These are phyloP conservation scores for Flaveria floridana DNA, from an alignment of 140 eudicot species.

Conservation along the genomic window DNA sequence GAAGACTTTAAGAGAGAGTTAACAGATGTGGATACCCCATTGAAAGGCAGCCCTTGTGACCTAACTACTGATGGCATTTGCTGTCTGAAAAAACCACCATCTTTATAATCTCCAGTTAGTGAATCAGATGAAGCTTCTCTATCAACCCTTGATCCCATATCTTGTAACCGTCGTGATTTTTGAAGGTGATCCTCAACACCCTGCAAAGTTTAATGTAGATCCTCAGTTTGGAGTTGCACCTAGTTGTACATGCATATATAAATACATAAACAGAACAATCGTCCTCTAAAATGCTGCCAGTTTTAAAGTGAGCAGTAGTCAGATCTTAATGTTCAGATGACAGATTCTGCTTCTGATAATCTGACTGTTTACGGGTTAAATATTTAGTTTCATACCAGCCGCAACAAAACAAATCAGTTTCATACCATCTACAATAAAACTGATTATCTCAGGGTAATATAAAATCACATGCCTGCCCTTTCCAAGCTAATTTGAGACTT, in stretches of 20 bases:
- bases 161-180: constrained; percentile 41
- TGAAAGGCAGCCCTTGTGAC: constrained; percentile 38
- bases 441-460: neutral
- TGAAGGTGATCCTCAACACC: constrained; percentile 40
- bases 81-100: constrained; percentile 35
- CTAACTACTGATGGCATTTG: constrained; percentile 37
- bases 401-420: neutral
- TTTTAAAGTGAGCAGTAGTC: neutral
- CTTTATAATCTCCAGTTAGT: constrained; percentile 39
- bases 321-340: neutral
- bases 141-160: constrained; percentile 39
- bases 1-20: constrained; percentile 37
- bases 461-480: neutral
- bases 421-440: neutral
- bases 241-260: constrained; percentile 7
- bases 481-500: constrained; percentile 6
- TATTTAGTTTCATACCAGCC: neutral
- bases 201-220: constrained; percentile 38
- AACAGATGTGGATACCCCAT: constrained; percentile 38
- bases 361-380: neutral
- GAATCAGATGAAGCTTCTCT: constrained; percentile 61
- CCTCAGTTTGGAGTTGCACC: constrained; percentile 14
- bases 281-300: neutral
- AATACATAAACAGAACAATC: neutral
- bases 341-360: neutral